A percentile compares a stretch with the other conserved stretches of the same genome.
phyloP scores from a whole-genome alignment of 495 filamentous ascomycete species.

The Amorphotheca resinae region DNA sequence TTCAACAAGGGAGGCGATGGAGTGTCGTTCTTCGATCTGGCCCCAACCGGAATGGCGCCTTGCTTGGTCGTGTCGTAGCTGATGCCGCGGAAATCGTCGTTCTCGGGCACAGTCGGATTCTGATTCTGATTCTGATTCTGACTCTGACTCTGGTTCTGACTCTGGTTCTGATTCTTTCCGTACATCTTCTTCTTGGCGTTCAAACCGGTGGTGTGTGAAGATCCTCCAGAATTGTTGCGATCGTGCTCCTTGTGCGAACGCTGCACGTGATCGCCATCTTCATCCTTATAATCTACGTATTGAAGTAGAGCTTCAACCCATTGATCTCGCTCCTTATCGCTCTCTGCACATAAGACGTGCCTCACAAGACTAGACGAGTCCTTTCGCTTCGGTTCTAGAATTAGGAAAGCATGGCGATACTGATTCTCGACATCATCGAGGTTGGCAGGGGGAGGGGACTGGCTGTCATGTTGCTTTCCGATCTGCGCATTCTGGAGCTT shows the following conservation, averaged over 20 bases:
- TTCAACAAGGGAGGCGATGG: constrained; percentile 18
- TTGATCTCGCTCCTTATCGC: constrained; percentile 78
- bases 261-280: constrained; percentile 37
- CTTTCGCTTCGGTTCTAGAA: constrained; percentile 92
- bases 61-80: constrained; percentile 75
- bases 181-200: constrained; percentile 42
- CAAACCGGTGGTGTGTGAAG: constrained; percentile 25
- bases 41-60: constrained; percentile 37
- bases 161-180: constrained; percentile 6
- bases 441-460: constrained; percentile 42
- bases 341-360: constrained; percentile 92
- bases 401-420: constrained; percentile 90
- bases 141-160: neutral
- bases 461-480: constrained; percentile 61
- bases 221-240: constrained; percentile 20
- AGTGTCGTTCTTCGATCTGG: constrained; percentile 12
- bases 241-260: constrained; percentile 21
- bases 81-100: constrained; percentile 57
- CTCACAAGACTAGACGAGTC: constrained; percentile 83
- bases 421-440: constrained; percentile 79
- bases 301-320: constrained; percentile 87
- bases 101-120: constrained; percentile 18
- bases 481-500: constrained; percentile 86
- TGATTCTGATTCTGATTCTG: too few relatives aligned
- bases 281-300: constrained; percentile 69